A percentile compares a stretch with the other conserved stretches of the same genome.
These are phyloP conservation scores for Ammopiptanthus mongolicus DNA, from an alignment of 306 rosid species.

Conservation along the genomic window DNA sequence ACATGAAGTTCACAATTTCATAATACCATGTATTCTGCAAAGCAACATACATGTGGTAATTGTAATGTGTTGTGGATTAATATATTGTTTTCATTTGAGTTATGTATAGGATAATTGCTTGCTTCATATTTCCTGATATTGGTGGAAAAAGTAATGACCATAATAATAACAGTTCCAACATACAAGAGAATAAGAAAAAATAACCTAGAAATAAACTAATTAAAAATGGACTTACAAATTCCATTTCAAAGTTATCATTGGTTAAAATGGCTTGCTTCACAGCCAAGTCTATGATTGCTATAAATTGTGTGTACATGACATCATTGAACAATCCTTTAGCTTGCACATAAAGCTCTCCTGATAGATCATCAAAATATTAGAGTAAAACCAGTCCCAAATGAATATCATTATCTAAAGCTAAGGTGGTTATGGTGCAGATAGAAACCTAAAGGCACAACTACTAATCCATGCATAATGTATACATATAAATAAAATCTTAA, in stretches of 20 bases:
- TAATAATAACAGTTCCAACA: background rate
- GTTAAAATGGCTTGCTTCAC: conserved; percentile 63
- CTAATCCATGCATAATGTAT: background rate
- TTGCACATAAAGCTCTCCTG: conserved; percentile 91
- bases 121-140: conserved; percentile 7
- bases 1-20: background rate
- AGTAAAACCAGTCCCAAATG: conserved; percentile 12
- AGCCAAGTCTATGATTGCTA: conserved; percentile 60
- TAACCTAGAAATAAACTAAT: background rate
- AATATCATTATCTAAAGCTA: conserved; percentile 18
- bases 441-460: background rate
- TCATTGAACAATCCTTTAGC: conserved; percentile 75
- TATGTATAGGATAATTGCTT: background rate
- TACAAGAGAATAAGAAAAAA: background rate
- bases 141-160: background rate
- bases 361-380: conserved; percentile 18
- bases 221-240: conserved; percentile 63
- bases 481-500: background rate
- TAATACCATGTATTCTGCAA: background rate
- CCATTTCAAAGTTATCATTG: conserved; percentile 68
- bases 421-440: conserved; percentile 3
- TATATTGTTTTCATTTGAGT: background rate
- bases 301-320: conserved; percentile 59
- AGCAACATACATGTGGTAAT: background rate
- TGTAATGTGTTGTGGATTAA: background rate